A percentile compares a stretch with the other conserved stretches of the same genome.
Evolutionary conservation across 768 basidiomycete species (phyloP).

Genomic region (Xerocomellus amylosporus): DNA sequence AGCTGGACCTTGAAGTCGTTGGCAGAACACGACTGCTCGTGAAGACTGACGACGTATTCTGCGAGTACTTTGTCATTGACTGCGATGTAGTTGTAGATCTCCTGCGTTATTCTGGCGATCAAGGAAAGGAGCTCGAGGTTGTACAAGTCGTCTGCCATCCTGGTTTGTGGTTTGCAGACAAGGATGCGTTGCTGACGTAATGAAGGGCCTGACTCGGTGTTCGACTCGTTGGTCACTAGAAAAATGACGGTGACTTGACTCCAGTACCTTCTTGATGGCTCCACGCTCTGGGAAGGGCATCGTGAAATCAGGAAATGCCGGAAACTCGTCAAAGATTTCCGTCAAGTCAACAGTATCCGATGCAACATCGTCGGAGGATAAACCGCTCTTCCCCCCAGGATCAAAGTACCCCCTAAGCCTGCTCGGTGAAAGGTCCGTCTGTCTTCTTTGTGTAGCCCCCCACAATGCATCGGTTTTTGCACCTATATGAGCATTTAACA

Average conservation of each 20-base stretch:
- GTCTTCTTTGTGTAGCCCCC: not conserved
- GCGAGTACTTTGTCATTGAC: constrained; percentile 90
- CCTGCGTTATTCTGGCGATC: constrained; percentile 88
- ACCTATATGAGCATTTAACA: not conserved
- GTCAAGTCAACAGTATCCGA: constrained; percentile 15
- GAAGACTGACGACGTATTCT: constrained; percentile 90
- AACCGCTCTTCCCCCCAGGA: constrained; percentile 75
- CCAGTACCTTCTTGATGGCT: constrained; percentile 40
- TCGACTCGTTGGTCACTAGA: too few species aligned
- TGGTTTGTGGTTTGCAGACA: constrained; percentile 5
- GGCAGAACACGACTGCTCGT: constrained; percentile 77
- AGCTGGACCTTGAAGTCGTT: constrained; percentile 80
- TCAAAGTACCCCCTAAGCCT: constrained; percentile 81
- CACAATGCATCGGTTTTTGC: not conserved
- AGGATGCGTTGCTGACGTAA: constrained; percentile 22
- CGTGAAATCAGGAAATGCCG: constrained; percentile 87
- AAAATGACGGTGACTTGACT: not conserved
- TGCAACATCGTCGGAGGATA: constrained; percentile 34
- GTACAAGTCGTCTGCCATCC: constrained; percentile 80
- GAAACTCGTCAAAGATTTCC: constrained; percentile 68
- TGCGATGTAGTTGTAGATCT: constrained; percentile 84
- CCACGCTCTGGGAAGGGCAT: constrained; percentile 60
- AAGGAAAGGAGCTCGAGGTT: constrained; percentile 92
- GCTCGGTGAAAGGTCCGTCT: constrained; percentile 67
- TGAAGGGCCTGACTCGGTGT: not conserved